Evolutionary conservation across 2,329 filamentous ascomycete species (phyloP), one percentile per base, ranked within the genome.

Genomic region (Fusarium anguioides): DNA sequence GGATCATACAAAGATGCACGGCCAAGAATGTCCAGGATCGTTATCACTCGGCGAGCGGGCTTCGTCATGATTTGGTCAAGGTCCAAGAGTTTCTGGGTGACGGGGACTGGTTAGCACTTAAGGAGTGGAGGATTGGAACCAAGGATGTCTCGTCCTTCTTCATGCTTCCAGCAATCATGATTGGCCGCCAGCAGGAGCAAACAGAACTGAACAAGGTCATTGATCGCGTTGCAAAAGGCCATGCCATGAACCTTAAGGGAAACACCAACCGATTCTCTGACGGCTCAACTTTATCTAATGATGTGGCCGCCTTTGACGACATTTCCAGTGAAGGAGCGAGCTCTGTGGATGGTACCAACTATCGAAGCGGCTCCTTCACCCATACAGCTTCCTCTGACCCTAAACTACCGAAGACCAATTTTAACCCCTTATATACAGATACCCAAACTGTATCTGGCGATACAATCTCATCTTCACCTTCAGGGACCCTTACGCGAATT

Each of bases 61-160:
- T 97, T 59, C 93, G 93, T 68, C 85, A 92, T 73, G 95, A 98
- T 75, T 80, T 98, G 47, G 78, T 89, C 49, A 85, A 89, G 71
- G 89, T 97, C 7, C 89, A 92, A 66, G 86, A 90, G 66, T 84
- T 95, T 35, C 81, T 97, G 8, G 88, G 86, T 5, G 88, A 93
- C 71, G 94, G 93, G 18, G 90, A 97, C 70, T 84, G 86, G 62
- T 81, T 87, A 50, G 88, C 89, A 1, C 81, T 97, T 51, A 88
- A 88, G 60, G 85, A 90, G 36, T 96, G 93, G 83, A 84, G 87
- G 65, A 89, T 96, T 60, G 94, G 88, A 14, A 87, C 89, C n/a
- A 92, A 89, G 58, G 95, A 98, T 77, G 89, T 97, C 1, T 97
- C 93, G 2, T 96, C 94, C 6, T 96, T 96, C 75, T 97, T 97